Evolutionary conservation across 495 filamentous ascomycete genomes (phyloP).

Genomic region (Astrothelium subdiscretum): DNA sequence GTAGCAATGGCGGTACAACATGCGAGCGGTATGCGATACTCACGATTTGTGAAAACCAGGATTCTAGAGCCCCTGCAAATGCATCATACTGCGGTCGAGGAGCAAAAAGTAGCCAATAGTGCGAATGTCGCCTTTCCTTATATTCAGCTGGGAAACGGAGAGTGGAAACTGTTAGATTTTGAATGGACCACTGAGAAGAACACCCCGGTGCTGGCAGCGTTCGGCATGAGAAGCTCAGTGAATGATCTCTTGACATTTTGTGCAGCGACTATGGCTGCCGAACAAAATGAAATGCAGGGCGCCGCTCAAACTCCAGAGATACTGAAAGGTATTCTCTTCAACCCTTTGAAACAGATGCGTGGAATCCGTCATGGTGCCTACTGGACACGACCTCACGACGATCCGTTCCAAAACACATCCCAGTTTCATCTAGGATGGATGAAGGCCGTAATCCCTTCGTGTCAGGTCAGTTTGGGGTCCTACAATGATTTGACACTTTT

Average conservation of each 20-base stretch:
- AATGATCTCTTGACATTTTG: not conserved
- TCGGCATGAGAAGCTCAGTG: not conserved
- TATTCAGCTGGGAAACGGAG: not conserved
- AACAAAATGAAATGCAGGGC: not conserved
- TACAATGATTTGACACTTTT: not conserved
- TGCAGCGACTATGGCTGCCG: not conserved
- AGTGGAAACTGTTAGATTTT: not conserved
- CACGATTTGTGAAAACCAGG: not conserved
- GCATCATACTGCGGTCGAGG: not conserved
- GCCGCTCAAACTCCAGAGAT: not conserved
- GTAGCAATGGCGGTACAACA: not conserved
- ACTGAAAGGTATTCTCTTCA: not conserved
- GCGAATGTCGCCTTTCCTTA: not conserved
- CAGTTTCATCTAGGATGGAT: not conserved
- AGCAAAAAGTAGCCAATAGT: not conserved
- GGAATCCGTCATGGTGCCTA: not conserved
- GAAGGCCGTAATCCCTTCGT: not conserved
- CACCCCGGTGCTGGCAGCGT: not conserved
- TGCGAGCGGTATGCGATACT: not conserved
- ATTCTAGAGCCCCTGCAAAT: not conserved
- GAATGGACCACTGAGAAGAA: not conserved
- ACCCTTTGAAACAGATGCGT: not conserved
- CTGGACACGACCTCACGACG: not conserved
- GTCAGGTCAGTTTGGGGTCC: not conserved
- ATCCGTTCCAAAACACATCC: not conserved